Conservation (phyloP, 2,329 filamentous ascomycete genomes). For the Fusarium sp. region DNA sequence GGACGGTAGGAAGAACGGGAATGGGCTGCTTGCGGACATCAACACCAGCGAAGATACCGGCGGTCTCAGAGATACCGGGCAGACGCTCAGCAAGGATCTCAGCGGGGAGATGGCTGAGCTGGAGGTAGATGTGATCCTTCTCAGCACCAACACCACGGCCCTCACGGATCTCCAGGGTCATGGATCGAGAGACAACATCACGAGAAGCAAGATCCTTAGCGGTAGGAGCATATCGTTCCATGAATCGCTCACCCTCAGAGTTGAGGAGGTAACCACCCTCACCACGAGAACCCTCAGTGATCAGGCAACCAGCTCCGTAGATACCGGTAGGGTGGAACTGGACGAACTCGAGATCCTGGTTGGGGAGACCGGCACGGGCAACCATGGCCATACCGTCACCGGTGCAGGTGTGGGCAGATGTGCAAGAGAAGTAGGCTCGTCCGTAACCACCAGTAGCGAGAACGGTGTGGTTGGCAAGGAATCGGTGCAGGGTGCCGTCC, state of each 20-base stretch:
- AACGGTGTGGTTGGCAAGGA: constrained; percentile 96
- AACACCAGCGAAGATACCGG: constrained; percentile 95
- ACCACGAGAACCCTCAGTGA: constrained; percentile 96
- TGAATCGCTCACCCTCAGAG: constrained; percentile 98
- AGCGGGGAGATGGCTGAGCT: constrained; percentile 92
- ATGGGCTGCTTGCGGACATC: constrained; percentile 98
- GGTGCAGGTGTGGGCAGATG: constrained; percentile 96
- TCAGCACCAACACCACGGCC: constrained; percentile 96
- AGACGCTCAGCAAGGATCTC: constrained; percentile 95
- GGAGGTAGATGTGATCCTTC: constrained; percentile 98
- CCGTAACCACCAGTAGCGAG: constrained; percentile 97
- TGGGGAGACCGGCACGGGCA: constrained; percentile 93
- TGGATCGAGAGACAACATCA: constrained; percentile 95
- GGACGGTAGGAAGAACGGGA: constrained; percentile 92
- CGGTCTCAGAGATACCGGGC: constrained; percentile 97
- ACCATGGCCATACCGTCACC: constrained; percentile 99
- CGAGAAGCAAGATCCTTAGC: constrained; percentile 97
- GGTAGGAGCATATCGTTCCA: constrained; percentile 97
- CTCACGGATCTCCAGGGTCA: constrained; percentile 98
- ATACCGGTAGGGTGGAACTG: constrained; percentile 99
- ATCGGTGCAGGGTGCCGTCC: constrained; percentile 95
- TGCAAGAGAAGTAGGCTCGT: constrained; percentile 97
- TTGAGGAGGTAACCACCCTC: constrained; percentile 98
- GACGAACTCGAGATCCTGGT: constrained; percentile 99
- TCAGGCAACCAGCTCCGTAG: constrained; percentile 96